These are phyloP conservation scores for Claviceps capensis DNA, from an alignment of 2,329 filamentous ascomycete genomes.

Conservation along the genomic window DNA sequence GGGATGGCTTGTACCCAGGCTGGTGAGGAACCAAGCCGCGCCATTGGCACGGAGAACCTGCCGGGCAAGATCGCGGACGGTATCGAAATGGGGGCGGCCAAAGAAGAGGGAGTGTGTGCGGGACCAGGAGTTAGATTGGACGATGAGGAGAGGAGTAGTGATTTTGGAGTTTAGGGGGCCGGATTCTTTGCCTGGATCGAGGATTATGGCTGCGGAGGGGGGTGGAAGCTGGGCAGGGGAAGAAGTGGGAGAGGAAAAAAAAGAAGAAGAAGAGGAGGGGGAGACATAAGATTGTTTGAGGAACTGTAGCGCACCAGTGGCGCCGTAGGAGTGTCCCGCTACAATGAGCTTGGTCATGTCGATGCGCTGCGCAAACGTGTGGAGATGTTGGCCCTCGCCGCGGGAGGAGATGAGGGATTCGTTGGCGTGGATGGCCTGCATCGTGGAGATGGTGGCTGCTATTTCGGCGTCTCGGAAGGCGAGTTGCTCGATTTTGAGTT, in stretches of 20 bases:
- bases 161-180: constrained; percentile 48
- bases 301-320: constrained; percentile 47
- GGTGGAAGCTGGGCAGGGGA: constrained; percentile 21
- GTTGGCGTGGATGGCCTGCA: constrained; percentile 25
- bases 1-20: constrained; percentile 43
- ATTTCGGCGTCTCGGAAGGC: constrained; percentile 37
- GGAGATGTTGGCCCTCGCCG: constrained; percentile 31
- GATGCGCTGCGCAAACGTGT: constrained; percentile 38
- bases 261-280: constrained; percentile 22
- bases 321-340: constrained; percentile 52
- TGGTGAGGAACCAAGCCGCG: constrained; percentile 40
- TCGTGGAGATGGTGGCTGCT: constrained; percentile 26
- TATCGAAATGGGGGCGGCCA: constrained; percentile 49
- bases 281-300: constrained; percentile 30
- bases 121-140: constrained; percentile 55
- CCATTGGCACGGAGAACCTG: constrained; percentile 29
- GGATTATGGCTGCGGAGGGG: constrained; percentile 43
- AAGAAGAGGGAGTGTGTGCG: constrained; percentile 42
- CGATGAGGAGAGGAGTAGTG: constrained; percentile 41
- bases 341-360: constrained; percentile 40
- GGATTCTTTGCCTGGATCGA: constrained; percentile 53
- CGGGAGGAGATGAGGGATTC: constrained; percentile 29
- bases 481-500: constrained; percentile 33
- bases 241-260: constrained; percentile 27
- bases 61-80: constrained; percentile 42